phyloP scores from a whole-genome alignment of 208 protist genomes.

The Trypanosoma boissoni region DNA sequence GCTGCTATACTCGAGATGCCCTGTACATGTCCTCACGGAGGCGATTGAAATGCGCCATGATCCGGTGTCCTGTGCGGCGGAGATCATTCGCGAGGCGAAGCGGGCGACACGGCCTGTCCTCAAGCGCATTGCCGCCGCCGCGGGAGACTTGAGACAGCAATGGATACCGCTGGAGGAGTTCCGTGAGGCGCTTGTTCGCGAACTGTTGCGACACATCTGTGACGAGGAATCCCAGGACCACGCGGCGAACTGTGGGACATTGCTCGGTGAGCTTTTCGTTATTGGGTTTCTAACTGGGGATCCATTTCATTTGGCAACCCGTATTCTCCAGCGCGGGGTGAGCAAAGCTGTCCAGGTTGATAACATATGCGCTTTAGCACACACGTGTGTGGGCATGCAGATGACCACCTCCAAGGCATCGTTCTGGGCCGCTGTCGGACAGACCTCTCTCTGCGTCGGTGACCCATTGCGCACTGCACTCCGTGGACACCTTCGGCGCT shows the following conservation, averaged over 20 bases:
- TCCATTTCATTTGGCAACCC: slow-evolving; percentile 64
- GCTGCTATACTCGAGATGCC: slow-evolving; percentile 29
- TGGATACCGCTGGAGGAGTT: slow-evolving; percentile 42
- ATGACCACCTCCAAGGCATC: slow-evolving; percentile 55
- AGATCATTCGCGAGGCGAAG: slow-evolving; percentile 49
- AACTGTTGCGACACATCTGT: slow-evolving; percentile 51
- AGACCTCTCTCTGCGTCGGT: slow-evolving; percentile 25
- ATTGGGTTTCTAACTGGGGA: slow-evolving; percentile 56
- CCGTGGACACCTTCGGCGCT: slow-evolving; percentile 53
- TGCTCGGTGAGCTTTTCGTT: slow-evolving; percentile 57
- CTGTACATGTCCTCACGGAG: slow-evolving; percentile 22
- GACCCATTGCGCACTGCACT: slow-evolving; percentile 35
- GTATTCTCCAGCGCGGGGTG: slow-evolving; percentile 56
- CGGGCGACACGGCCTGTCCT: slow-evolving; percentile 40
- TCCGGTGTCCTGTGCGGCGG: slow-evolving; percentile 25
- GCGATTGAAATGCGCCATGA: slow-evolving; percentile 21
- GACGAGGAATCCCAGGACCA: slow-evolving; percentile 24
- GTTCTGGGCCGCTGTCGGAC: slow-evolving; percentile 74
- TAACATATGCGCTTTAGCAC: slow-evolving; percentile 71
- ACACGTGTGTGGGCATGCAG: slow-evolving; percentile 47
- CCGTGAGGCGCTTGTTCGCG: slow-evolving; percentile 53
- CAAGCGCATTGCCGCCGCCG: slow-evolving; percentile 33
- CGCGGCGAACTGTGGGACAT: slow-evolving; percentile 53
- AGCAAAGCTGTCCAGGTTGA: slow-evolving; percentile 48
- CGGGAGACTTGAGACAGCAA: slow-evolving; percentile 30